Base-by-base conservation (phyloP, 2,329 filamentous ascomycete genomes). In the Stromatinia cepivora region DNA sequence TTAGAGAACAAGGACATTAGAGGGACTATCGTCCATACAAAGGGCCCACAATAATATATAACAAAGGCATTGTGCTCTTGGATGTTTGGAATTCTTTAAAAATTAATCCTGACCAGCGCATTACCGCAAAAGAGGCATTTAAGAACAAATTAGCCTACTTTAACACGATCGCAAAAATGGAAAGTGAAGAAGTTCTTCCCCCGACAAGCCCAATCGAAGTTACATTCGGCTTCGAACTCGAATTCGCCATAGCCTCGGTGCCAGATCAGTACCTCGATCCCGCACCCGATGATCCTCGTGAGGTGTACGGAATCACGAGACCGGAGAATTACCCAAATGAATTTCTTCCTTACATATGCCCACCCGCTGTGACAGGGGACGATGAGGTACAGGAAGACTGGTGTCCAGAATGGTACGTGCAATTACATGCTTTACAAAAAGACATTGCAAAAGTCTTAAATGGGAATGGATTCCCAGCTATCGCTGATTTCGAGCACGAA, bases 191-290 rank as follows among this genome's bases (percentile, higher is more conserved):
- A 10, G 10, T 13, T 8, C 61, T 28, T 15, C 31, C n/a, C 10
- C 17, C 13, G 2, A 52, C 31, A 28, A 28, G 4, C 46, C 61
- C 61, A 22, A 20, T 52, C 5, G 46, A 52, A 42, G 1, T 42
- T 1, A 52, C 65, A 34, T 67, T 67, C 6, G 54, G 65, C 8
- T 15, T 67, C 2, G 65, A 67, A 34, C 28, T 67, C n/a, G 54
- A 67, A 11, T 45, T 67, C 3, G 22, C 6, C 39, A 7, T 67
- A 1, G 34, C 34, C 20, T 25, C 34, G 4, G 15, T 67, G 10
- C 65, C 65, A 8, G 42, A 61, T 11, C 56, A 45, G n/a, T 61
- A 42, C 7, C 42, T 39, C 7, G 45, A 61, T 52, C 54, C 34
- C 3, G 10, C 42, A 10, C 65, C 65, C 1, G 1, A 52, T 7